Evolutionary conservation across 2,329 filamentous ascomycete genomes (phyloP).

Genomic region (Colletotrichum brevisporum): DNA sequence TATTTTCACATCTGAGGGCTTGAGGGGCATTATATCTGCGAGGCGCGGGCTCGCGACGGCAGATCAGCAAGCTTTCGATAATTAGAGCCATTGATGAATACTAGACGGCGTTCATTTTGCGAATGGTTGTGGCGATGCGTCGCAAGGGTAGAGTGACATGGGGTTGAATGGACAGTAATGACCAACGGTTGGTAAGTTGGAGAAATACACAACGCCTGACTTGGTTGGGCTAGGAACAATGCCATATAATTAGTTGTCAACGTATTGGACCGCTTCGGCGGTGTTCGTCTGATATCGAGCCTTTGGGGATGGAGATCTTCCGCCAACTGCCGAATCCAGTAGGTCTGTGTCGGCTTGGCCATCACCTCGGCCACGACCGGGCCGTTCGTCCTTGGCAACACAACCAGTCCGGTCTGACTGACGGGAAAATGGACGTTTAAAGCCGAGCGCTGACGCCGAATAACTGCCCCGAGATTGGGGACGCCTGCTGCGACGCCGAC

Average conservation of each 20-base stretch:
- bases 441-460: background rate
- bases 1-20: too few species aligned
- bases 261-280: conserved; percentile 6
- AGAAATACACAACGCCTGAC: too few species aligned
- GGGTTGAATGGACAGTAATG: too few species aligned
- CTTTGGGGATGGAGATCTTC: background rate
- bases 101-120: background rate
- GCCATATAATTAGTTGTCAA: too few species aligned
- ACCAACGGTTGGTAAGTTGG: too few species aligned
- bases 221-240: too few species aligned
- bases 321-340: conserved; percentile 1
- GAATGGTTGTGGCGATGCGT: too few species aligned
- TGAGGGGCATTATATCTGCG: too few species aligned
- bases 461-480: background rate
- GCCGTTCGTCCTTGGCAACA: conserved; percentile 9
- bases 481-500: background rate
- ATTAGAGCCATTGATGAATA: too few species aligned
- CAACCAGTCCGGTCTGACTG: background rate
- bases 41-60: too few species aligned
- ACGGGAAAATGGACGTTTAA: conserved; percentile 4
- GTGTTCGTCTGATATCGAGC: background rate
- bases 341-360: conserved; percentile 4
- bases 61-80: too few species aligned
- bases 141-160: too few species aligned
- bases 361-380: background rate